Evolutionary conservation across 495 filamentous ascomycete genomes (phyloP).

Genomic region (Xylaria venustula): DNA sequence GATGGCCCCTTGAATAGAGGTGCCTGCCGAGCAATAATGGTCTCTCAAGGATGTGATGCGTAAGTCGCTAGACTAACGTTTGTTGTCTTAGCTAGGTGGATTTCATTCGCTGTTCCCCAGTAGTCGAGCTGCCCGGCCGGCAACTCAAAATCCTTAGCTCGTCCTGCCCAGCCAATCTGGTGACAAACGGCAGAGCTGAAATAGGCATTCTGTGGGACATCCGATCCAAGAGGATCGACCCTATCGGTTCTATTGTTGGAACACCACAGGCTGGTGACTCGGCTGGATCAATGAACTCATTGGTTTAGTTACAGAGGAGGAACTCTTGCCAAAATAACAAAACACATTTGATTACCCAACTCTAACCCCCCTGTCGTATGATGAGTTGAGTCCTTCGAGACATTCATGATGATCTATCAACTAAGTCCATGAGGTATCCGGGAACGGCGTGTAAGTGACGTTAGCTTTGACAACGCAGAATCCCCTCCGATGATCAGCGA

Average conservation of each 20-base stretch:
- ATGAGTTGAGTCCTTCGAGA: background rate
- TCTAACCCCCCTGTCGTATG: background rate
- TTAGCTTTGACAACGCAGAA: background rate
- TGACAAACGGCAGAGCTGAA: background rate
- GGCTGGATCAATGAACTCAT: background rate
- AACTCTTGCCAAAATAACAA: background rate
- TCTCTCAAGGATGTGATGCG: background rate
- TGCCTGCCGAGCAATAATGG: background rate
- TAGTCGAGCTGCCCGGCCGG: background rate
- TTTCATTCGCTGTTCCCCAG: background rate
- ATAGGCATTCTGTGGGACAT: background rate
- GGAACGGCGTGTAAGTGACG: background rate
- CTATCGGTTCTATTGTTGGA: conserved; percentile 1
- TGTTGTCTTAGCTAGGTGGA: background rate
- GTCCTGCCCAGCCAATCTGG: background rate
- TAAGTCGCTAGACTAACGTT: background rate
- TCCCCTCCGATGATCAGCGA: background rate
- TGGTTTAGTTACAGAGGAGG: background rate
- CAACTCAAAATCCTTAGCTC: background rate
- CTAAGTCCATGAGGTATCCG: too few species aligned
- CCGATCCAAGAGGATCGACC: background rate
- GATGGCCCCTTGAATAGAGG: background rate
- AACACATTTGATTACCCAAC: too few species aligned
- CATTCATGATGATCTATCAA: background rate
- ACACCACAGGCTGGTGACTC: background rate